Base-by-base conservation (phyloP, 2,329 filamentous ascomycete species). In the Nannizziopsis arthrosporioides region DNA sequence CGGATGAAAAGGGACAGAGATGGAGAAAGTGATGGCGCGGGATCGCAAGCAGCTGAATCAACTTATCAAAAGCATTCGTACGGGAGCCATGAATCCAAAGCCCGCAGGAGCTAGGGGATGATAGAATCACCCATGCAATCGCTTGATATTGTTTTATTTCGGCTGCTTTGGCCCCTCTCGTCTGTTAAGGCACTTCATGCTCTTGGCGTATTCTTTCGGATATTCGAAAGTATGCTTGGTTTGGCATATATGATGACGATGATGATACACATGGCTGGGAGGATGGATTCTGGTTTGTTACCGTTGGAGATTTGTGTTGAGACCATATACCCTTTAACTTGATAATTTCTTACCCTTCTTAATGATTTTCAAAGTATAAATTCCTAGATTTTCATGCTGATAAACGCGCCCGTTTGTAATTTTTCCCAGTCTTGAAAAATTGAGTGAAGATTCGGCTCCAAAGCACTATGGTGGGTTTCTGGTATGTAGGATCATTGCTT, bases 1-100 rank as follows among this genome's bases (percentile, higher is more conserved):
- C 77, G 90, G 42, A 80, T 93, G 42, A 81, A 83, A 63, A 76
- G 82, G 51, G 87, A 81, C 50, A 70, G 67, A 50, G 68, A 72
- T 35, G 55, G 55, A 1, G 55, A 51, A 15, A n/a, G 15, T 19
- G 40, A 44, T 7, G 11, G 32, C 22, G 6, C 22, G 10, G 46
- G 38, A 8, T 14, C 9, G 27, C 40, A 44, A 11, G 30, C 40
- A 7, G 19, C 46, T 7, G 39, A 27, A 27, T 47, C 38, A 14
- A 36, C 45, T 5, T 10, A 35, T 15, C 17, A 15, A 14, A 42
- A 15, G 38, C 45, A 34, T 27, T 47, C 19, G 17, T 36, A 41
- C 8, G 32, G 39, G 11, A 47, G 45, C 18, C 38, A 47, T 15
- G 45, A 47, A 36, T 41, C 36, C 30, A 47, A 47, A 32, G 37